phyloP scores from a whole-genome alignment of 1,284 basidiomycete species.

The Cutaneotrichosporon curvatum region DNA sequence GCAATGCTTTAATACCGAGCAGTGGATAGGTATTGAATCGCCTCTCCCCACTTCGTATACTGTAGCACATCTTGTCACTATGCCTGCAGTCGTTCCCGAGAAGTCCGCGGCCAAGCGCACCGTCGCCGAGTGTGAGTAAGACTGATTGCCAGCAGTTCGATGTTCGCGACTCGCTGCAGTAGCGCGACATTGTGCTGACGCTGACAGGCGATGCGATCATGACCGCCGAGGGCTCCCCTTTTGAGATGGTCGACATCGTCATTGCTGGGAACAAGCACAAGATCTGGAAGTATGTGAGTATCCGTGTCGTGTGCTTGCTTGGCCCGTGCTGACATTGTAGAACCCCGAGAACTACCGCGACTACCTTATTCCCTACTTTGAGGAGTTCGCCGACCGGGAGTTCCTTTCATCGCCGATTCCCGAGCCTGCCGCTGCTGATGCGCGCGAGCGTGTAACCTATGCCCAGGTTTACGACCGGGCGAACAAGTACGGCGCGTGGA shows the following conservation, averaged over 20 bases:
- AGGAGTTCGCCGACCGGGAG: neutral
- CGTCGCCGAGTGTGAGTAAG: neutral
- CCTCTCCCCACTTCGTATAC: too few relatives aligned
- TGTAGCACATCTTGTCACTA: neutral
- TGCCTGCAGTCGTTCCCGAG: neutral
- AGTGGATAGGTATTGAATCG: too few relatives aligned
- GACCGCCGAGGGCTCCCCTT: slow-evolving; percentile 23
- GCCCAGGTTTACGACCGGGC: slow-evolving; percentile 20
- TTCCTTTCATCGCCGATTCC: slow-evolving; percentile 3
- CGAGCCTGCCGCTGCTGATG: slow-evolving; percentile 1
- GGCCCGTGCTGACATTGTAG: neutral
- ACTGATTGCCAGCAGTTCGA: neutral
- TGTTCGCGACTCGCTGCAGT: too few relatives aligned
- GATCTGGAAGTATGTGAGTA: slow-evolving; percentile 37
- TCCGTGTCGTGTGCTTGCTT: neutral
- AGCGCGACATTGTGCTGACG: too few relatives aligned
- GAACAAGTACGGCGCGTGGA: slow-evolving; percentile 24
- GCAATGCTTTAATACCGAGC: too few relatives aligned
- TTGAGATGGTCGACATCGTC: slow-evolving; percentile 32
- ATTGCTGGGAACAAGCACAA: slow-evolving; percentile 23
- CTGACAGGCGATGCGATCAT: slow-evolving; percentile 4
- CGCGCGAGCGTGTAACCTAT: slow-evolving; percentile 7
- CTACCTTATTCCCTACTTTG: neutral
- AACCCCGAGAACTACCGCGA: slow-evolving; percentile 1
- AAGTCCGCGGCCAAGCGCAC: neutral